phyloP scores from a whole-genome alignment of 768 basidiomycete genomes.

The Collybia mongolica region DNA sequence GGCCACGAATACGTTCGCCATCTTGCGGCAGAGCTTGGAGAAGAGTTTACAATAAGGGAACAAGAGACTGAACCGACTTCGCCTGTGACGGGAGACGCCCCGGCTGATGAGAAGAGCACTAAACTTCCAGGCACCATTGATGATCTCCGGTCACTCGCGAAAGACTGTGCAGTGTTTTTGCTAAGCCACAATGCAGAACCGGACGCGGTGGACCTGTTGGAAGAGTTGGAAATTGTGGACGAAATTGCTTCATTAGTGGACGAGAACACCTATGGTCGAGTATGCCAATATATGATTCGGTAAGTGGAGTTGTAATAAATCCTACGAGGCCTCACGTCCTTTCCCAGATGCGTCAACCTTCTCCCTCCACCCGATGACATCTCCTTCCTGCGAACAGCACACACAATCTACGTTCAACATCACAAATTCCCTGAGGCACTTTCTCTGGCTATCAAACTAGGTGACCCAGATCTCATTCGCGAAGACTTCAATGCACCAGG shows the following conservation, averaged over 20 bases:
- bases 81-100: constrained; percentile 25
- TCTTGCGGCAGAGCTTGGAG: constrained; percentile 92
- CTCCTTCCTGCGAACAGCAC: constrained; percentile 84
- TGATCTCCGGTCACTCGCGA: constrained; percentile 73
- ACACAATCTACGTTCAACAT: constrained; percentile 84
- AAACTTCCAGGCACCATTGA: constrained; percentile 62
- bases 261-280: constrained; percentile 81
- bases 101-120: constrained; percentile 23
- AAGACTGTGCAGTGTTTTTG: constrained; percentile 87
- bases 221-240: constrained; percentile 89
- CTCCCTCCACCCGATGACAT: constrained; percentile 92
- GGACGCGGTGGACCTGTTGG: constrained; percentile 93
- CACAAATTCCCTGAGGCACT: constrained; percentile 91
- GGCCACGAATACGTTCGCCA: constrained; percentile 99
- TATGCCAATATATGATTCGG: constrained; percentile 97
- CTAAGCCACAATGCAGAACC: constrained; percentile 95
- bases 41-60: constrained; percentile 81
- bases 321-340: not conserved
- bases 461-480: constrained; percentile 75
- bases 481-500: constrained; percentile 88
- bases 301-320: constrained; percentile 30
- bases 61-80: constrained; percentile 29
- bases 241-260: constrained; percentile 79
- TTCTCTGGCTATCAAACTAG: constrained; percentile 79
- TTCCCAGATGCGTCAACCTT: constrained; percentile 75